Evolutionary conservation across 441 rosid genomes (phyloP), one percentile per base, ranked within the genome.

Genomic region (Populus tomentosa): DNA sequence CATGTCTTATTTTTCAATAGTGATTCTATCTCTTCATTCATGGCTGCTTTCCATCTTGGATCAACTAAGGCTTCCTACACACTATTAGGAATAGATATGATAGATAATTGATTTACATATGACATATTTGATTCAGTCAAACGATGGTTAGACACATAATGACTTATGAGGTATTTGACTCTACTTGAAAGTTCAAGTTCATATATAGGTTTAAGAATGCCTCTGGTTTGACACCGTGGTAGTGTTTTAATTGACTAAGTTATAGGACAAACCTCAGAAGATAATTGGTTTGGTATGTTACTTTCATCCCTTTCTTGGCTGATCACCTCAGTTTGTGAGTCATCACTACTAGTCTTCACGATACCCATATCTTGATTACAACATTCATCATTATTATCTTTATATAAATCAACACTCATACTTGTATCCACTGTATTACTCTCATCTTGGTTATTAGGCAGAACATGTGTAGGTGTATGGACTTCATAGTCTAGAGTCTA

Each of bases 161-260:
- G 18, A 24, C 33, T 74, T 16, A 79, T 73, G 3, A 7, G 70
- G 33, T 74, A 68, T 69, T 53, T 67, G 3, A 61, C 62, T 24
- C 26, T 26, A 38, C 61, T 66, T 32, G 71, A 30, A 0, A 77
- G 50, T 40, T 71, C 6, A n/a, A 11, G 80, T 65, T 72, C 56
- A 72, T 78, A 72, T 30, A 67, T 71, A 50, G 65, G 66, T 65
- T 66, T 78, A 72, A 10, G 72, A 66, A 78, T 56, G 67, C 67
- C 69, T 78, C 40, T 78, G 0, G 65, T 78, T 2, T 13, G 30
- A 16, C 6, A 14, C 0, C 16, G 13, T 72, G 73, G 80, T 16
- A 78, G 20, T 20, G 10, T 72, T 35, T 3, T 70, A 1, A 3
- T 2, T 59, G 24, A 1, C 26, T 69, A 21, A 59, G 0, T 3